Evolutionary conservation across 2,329 filamentous ascomycete genomes (phyloP), one percentile per base, ranked within the genome.

Genomic region (Cytospora leucostoma): DNA sequence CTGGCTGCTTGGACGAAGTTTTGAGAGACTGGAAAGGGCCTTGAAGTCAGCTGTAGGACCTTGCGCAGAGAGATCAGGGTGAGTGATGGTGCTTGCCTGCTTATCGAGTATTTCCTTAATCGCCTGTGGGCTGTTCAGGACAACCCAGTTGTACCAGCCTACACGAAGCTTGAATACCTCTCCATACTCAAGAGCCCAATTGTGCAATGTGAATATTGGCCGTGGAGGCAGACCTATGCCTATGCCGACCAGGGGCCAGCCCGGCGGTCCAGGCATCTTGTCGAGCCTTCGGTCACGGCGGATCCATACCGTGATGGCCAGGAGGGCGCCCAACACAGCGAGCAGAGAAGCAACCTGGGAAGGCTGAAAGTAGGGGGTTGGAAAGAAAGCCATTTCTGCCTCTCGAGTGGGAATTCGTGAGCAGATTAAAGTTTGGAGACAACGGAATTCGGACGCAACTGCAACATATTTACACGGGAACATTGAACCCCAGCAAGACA

Each of bases 131-230:
- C 69, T 77, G 68, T 78, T 79, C 34, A 82, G 67, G 63, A 79
- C 71, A 19, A 79, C 75, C 77, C 78, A 81, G 63, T 78, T 74
- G 54, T 79, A 73, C 75, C 76, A 79, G 7, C 79, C 79, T 5
- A 80, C 67, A 2, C 74, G 72, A 19, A 81, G 68, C 62, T 75
- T 75, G 70, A 75, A 80, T 5, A 81, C 60, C n/a, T 81, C 78
- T 40, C 79, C 79, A 67, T 79, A 80, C 58, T 76, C 59, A 2
- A 67, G 65, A 0, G 77, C 76, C 77, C 77, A 80, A 27, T 65
- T 35, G 27, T 60, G 53, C 52, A 60, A 19, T 47, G 44, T 53
- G 49, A 47, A 60, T 4, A 33, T 51, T 44, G 49, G 34, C 13
- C 53, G 35, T 27, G 34, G 52, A 34, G 58, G 58, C 27, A 60